Evolutionary conservation across 345 rosid genomes (phyloP), one percentile per base, ranked within the genome.

Genomic region (Anastatica hierochuntica): DNA sequence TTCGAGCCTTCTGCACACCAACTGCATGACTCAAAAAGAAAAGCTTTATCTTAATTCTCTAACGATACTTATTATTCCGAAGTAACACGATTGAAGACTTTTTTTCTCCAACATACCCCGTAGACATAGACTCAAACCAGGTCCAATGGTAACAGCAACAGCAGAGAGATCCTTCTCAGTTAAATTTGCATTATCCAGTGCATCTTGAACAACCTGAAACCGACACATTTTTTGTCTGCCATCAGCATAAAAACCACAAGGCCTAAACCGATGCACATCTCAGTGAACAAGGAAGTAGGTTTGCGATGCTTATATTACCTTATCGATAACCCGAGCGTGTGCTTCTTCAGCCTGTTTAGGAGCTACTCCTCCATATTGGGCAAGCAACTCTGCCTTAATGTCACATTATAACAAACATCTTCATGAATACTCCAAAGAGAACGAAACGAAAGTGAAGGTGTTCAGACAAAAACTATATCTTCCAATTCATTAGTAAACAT

Each of bases 131-230:
- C 98, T 73, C 63, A 90, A 77, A 62, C 96, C 96, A 62, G 98
- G 98, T 62, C 98, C 98, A 74, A 87, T 87, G 48, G 98, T 90
- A 58, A 90, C 98, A 69, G 98, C 98, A 75, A 90, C 79, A 8
- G 95, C 98, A 70, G 98, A 80, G 52, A 90, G 74, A 67, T 90
- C 80, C 12, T 62, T 58, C 64, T 68, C 92, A 12, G 76, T 74
- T 56, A 90, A 31, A 63, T 76, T 75, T 44, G 95, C 92, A 65
- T 62, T 62, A 68, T 83, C 80, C 50, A 90, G 85, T 23, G 95
- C 89, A 55, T 80, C 84, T 69, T 78, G 80, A 57, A 87, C 96
- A 65, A 90, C 95, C 98, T 90, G 76, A 42, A 67, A 41, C 47
- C 42, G 8, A 49, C n/a, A n/a, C n/a, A n/a, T n/a, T n/a, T n/a